Conservation (phyloP, 345 rosid species). For the Euphorbia peplus region DNA sequence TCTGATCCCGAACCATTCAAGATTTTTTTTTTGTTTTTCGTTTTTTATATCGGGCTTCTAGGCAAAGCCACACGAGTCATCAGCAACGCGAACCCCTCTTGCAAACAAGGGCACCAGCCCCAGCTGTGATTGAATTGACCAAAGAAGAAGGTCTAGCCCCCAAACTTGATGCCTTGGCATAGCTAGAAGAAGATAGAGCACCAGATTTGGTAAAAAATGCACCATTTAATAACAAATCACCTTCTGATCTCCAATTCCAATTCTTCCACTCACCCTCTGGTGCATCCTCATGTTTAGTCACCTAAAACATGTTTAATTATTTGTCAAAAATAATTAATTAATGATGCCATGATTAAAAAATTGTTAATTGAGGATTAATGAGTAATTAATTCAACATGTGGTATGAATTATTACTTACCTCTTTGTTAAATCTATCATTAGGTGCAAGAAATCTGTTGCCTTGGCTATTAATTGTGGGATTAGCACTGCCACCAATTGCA, state of each 20-base stretch:
- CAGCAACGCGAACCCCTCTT: conserved; percentile 29
- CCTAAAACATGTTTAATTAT: too few species aligned
- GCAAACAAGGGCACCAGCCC: conserved; percentile 28
- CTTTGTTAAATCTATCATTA: conserved; percentile 24
- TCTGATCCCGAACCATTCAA: too few species aligned
- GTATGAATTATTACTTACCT: conserved; percentile 10
- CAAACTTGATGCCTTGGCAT: conserved; percentile 30
- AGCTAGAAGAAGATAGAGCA: conserved; percentile 24
- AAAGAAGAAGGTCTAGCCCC: conserved; percentile 28
- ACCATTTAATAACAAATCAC: conserved; percentile 27
- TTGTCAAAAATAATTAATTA: too few species aligned
- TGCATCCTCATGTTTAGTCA: conserved; percentile 31
- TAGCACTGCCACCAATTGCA: conserved; percentile 36
- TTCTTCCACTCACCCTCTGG: conserved; percentile 20
- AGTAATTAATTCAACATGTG: too few species aligned
- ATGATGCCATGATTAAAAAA: neutral
- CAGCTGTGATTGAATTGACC: conserved; percentile 23
- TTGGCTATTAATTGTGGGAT: conserved; percentile 33
- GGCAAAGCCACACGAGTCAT: conserved; percentile 16
- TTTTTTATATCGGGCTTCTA: neutral
- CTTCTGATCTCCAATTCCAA: conserved; percentile 35
- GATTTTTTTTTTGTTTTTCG: too few species aligned
- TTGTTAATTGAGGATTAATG: neutral
- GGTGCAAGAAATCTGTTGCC: conserved; percentile 35
- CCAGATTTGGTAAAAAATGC: conserved; percentile 28